Percentiles rank a stretch among this genome's conserved stretches.
Conservation (phyloP, 2,329 filamentous ascomycete genomes). For the Cladosporium sp. region DNA sequence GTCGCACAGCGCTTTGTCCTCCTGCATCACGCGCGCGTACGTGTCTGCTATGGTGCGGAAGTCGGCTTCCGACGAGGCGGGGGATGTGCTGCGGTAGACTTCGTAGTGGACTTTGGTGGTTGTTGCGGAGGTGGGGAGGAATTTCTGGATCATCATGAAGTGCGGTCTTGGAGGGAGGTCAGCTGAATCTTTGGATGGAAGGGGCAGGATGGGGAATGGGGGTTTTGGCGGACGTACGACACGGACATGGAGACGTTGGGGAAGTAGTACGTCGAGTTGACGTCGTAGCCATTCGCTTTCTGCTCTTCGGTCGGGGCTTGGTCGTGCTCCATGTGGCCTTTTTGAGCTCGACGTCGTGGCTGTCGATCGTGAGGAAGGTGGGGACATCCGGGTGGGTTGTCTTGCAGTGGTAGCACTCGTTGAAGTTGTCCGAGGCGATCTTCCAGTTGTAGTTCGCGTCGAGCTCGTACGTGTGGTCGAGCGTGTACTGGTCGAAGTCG, state of each 20-base stretch:
- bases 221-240: conserved; percentile 33
- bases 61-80: conserved; percentile 44
- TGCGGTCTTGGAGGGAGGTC: conserved; percentile 31
- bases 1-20: conserved; percentile 57
- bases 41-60: conserved; percentile 51
- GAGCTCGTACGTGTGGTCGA: conserved; percentile 52
- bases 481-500: conserved; percentile 48
- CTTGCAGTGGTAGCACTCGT: conserved; percentile 58
- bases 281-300: conserved; percentile 38
- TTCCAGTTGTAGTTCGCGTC: conserved; percentile 55
- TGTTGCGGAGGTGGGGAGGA: conserved; percentile 48
- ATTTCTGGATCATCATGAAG: conserved; percentile 57
- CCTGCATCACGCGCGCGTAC: conserved; percentile 55
- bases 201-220: not conserved
- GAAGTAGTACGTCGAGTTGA: conserved; percentile 44
- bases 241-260: conserved; percentile 45
- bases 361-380: conserved; percentile 48
- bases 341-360: conserved; percentile 46
- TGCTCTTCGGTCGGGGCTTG: conserved; percentile 41
- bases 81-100: conserved; percentile 53
- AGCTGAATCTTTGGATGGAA: not conserved
- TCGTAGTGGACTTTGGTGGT: conserved; percentile 53
- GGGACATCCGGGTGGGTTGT: conserved; percentile 52
- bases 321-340: conserved; percentile 44
- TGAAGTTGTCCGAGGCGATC: conserved; percentile 56